Base-by-base conservation (phyloP, 2,329 filamentous ascomycete species). In the Fusarium tricinctum region DNA sequence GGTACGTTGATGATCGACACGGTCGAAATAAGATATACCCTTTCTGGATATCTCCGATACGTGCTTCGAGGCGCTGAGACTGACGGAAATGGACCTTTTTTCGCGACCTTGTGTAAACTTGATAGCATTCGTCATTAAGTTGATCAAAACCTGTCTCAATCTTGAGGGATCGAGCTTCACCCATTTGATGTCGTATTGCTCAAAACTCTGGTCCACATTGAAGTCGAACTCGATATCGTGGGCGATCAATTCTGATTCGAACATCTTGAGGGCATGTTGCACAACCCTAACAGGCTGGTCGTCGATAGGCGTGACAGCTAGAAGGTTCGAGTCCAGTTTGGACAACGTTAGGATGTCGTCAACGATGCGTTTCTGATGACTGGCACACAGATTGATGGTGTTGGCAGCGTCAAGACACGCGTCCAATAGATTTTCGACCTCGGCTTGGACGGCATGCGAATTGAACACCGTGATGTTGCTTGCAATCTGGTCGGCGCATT, bases 371-470 rank as follows among this genome's bases (percentile, higher is more conserved):
- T 92, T 92, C 77, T 94, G 91, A 78, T 93, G 92, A 74, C 89
- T 92, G 51, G 91, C 91, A 77, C 92, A 96, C 15, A 94, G 83
- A 22, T 89, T 89, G 74, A 95, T 94, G 2, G 92, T 94, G 70
- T 92, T 91, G n/a, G 92, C 90, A 8, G 92, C 91, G 76, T 94
- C 91, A 20, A 93, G 83, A 63, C 86, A 87, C 33, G 80, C 81
- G 20, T 88, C 85, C 22, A 89, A 69, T 9, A 88, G 76, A 5
- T 77, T 77, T 22, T 85, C 81, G 9, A 86, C 75, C 70, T 85
- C 77, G 66, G 85, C 45, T 75, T 81, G 71, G 62, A 80, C 70
- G 26, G 77, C 70, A 6, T 75, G 74, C 5, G 77, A 70, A 19
- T 78, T 78, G 74, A 84, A 82, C 15, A 79, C 74, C 73, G 79